phyloP scores from a whole-genome alignment of 1,139 yeast species.

The Debaryomycetaceae sp. region DNA sequence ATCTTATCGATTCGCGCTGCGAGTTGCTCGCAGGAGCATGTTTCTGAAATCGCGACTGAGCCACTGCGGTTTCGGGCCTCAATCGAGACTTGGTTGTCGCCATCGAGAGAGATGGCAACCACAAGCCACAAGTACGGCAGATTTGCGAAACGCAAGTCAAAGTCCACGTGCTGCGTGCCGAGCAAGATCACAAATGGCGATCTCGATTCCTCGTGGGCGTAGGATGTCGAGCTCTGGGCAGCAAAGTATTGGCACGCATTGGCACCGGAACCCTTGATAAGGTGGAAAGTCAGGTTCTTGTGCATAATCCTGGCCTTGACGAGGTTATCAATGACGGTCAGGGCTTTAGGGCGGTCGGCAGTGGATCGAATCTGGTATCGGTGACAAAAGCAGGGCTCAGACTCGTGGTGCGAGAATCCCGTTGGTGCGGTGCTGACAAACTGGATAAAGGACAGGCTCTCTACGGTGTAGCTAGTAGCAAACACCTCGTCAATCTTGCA shows the following conservation, averaged over 20 bases:
- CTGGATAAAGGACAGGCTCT: too few species aligned
- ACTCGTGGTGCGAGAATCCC: too few species aligned
- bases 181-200: slow-evolving; percentile 59
- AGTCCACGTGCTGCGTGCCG: slow-evolving; percentile 29
- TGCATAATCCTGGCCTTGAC: slow-evolving; percentile 71
- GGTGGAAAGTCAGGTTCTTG: slow-evolving; percentile 78
- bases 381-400: too few species aligned
- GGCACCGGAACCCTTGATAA: slow-evolving; percentile 41
- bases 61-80: too few species aligned
- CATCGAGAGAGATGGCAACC: slow-evolving; percentile 18
- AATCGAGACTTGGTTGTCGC: slow-evolving; percentile 18
- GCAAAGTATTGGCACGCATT: slow-evolving; percentile 55
- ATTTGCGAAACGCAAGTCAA: slow-evolving; percentile 13
- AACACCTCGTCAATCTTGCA: slow-evolving; percentile 46
- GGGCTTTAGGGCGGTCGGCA: too few species aligned
- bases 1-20: too few species aligned
- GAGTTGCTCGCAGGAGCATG: too few species aligned
- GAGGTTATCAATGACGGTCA: slow-evolving; percentile 50
- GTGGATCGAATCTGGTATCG: too few species aligned
- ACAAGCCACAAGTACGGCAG: slow-evolving; percentile 16
- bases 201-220: slow-evolving; percentile 45
- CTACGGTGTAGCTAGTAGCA: slow-evolving; percentile 34
- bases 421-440: slow-evolving; percentile 11
- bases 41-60: too few species aligned
- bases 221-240: slow-evolving; percentile 63